These are phyloP conservation scores for Fusarium torulosum DNA, from an alignment of 2,329 filamentous ascomycete species.

Conservation along the genomic window DNA sequence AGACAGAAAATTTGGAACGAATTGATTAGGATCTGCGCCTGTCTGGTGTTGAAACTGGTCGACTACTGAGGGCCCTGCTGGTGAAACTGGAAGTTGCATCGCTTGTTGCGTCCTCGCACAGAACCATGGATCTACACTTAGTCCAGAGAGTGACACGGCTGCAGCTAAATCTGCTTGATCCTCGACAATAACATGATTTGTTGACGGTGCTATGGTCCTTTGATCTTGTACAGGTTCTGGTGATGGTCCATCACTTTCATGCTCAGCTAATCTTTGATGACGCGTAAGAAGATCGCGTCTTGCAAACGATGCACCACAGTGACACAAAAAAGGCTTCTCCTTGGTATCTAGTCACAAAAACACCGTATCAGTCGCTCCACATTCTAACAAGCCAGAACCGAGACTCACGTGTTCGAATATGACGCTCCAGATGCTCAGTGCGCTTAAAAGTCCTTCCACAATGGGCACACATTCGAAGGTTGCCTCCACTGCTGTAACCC, in stretches of 20 bases:
- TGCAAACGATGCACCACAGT: slow-evolving; percentile 60
- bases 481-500: slow-evolving; percentile 24
- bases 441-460: slow-evolving; percentile 60
- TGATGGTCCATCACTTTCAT: slow-evolving; percentile 1
- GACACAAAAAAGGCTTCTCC: slow-evolving; percentile 61
- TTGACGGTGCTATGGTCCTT: neutral
- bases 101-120: slow-evolving; percentile 10
- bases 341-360: slow-evolving; percentile 56
- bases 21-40: neutral
- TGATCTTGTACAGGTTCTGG: neutral
- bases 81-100: slow-evolving; percentile 3
- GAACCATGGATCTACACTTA: slow-evolving; percentile 17
- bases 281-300: slow-evolving; percentile 60
- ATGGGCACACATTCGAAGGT: slow-evolving; percentile 54
- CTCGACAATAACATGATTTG: neutral
- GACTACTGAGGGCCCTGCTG: neutral
- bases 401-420: slow-evolving; percentile 60
- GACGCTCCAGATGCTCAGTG: slow-evolving; percentile 61
- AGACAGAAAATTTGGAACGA: slow-evolving; percentile 10
- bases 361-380: neutral
- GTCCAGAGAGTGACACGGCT: slow-evolving; percentile 1
- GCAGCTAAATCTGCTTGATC: slow-evolving; percentile 10
- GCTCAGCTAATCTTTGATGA: slow-evolving; percentile 50
- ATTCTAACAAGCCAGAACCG: neutral
- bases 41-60: slow-evolving; percentile 6